Base-by-base conservation (phyloP, 2,329 filamentous ascomycete species). In the Fusarium neocosmosporiellum region DNA sequence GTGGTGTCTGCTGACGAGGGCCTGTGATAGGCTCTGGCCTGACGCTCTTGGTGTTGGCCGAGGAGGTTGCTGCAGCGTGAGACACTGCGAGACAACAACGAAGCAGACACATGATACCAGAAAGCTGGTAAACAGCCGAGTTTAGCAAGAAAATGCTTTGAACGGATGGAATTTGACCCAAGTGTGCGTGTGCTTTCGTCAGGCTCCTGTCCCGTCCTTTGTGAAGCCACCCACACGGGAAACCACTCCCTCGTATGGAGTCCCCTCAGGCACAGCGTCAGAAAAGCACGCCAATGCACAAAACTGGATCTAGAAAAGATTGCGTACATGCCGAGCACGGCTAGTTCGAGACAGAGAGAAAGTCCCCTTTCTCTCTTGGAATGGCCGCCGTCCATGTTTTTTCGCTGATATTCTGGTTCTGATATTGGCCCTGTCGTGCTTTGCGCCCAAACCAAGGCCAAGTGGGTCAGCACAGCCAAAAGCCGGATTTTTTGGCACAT, bases 401-500 rank as follows among this genome's bases (percentile, higher is more conserved):
- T 43, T 46, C 43, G 20, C 36, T 22, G 46, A 53, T 43, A 53
- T 66, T 66, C 43, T 65, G 39, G 31, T 33, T 58, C 59, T 41
- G 59, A 66, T 64, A 54, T 54, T 63, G 54, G 27, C 60, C 55
- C 59, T 53, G 43, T 41, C 31, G 46, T 46, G 34, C 41, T 50
- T 37, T 50, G 33, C 39, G 71, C 75, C 73, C 62, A 76, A 77
- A 48, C 63, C 59, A 67, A 62, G 67, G 54, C 75, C 70, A 77
- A 75, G 75, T 77, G 75, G 75, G 73, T 67, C 62, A 33, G 64
- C 65, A 48, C 22, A 67, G 59, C 53, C 63, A 72, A 71, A 77
- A 77, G 71, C 75, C 69, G 75, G 73, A 77, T 75, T 70, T 63
- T 24, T 69, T 54, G 29, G 63, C 57, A 67, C 57, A 66, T 74